Conservation (phyloP, 805 yeast species). For the Metschnikowia cerradonensis region DNA sequence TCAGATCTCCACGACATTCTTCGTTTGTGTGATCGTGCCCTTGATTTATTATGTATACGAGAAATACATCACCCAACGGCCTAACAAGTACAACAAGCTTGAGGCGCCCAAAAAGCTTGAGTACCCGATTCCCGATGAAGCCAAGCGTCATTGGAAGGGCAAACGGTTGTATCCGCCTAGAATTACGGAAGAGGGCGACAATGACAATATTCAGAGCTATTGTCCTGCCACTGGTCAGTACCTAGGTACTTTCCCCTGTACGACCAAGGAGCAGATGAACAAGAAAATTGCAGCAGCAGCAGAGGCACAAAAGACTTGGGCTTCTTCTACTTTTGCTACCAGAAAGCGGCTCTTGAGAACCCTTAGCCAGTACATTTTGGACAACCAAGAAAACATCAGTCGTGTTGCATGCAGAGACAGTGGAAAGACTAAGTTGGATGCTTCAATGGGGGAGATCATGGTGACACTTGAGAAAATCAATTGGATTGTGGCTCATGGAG, state of each 20-base stretch:
- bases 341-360: constrained; percentile 71
- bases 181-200: constrained; percentile 56
- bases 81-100: constrained; percentile 39
- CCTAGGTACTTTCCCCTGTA: constrained; percentile 67
- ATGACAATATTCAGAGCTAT: constrained; percentile 69
- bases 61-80: constrained; percentile 33
- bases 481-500: constrained; percentile 88
- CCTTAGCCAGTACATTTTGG: constrained; percentile 63
- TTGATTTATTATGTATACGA: constrained; percentile 32
- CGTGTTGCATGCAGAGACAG: constrained; percentile 94
- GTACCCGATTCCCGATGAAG: constrained; percentile 66
- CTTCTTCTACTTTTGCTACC: constrained; percentile 52
- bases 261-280: constrained; percentile 70
- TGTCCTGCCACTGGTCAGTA: constrained; percentile 97
- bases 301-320: constrained; percentile 52
- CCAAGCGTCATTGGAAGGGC: constrained; percentile 90
- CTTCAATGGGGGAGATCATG: constrained; percentile 93
- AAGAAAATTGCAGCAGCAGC: constrained; percentile 49
- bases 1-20: constrained; percentile 42
- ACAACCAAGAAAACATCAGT: constrained; percentile 82
- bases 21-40: constrained; percentile 37
- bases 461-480: constrained; percentile 89
- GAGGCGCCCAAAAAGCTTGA: constrained; percentile 47
- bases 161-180: constrained; percentile 60
- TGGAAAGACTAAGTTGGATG: constrained; percentile 94